Percentiles rank a stretch among this genome's conserved stretches.
Conservation (phyloP, 805 yeast species). For the Lachancea sp. region DNA sequence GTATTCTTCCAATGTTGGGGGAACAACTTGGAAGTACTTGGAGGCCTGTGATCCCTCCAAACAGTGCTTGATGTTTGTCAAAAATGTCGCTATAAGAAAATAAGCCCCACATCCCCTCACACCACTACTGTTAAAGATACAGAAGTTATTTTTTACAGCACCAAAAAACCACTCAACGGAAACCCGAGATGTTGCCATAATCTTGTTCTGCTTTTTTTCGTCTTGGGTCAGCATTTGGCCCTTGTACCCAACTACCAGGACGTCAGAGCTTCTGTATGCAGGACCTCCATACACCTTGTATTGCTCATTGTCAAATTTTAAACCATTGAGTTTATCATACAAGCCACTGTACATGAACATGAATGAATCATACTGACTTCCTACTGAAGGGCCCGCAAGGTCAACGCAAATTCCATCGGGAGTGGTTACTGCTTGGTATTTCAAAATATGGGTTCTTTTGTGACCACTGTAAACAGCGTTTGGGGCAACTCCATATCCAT, state of each 20-base stretch:
- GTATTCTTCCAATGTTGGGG: constrained; percentile 5
- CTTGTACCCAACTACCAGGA: background rate
- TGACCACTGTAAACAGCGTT: constrained; percentile 2
- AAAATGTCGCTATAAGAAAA: constrained; percentile 2
- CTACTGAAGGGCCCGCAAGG: background rate
- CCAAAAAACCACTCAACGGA: constrained; percentile 5
- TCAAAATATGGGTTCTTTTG: constrained; percentile 1
- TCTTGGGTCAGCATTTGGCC: constrained; percentile 1
- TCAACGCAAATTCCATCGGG: constrained; percentile 3
- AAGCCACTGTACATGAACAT: constrained; percentile 1
- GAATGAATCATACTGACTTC: constrained; percentile 3
- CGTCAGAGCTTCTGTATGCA: constrained; percentile 1
- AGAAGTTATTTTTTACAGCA: constrained; percentile 2
- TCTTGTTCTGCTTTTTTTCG: background rate
- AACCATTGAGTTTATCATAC: background rate
- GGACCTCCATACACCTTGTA: constrained; percentile 3
- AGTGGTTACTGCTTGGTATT: constrained; percentile 3
- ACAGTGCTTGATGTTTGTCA: constrained; percentile 3
- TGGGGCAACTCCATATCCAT: background rate
- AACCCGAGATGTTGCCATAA: background rate
- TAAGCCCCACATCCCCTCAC: constrained; percentile 4
- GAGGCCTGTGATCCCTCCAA: constrained; percentile 1
- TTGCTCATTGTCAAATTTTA: background rate
- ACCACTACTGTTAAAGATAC: constrained; percentile 1
- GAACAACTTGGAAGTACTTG: background rate